phyloP scores from a whole-genome alignment of 305 asterid genomes.

The Plantago lanceolata region DNA sequence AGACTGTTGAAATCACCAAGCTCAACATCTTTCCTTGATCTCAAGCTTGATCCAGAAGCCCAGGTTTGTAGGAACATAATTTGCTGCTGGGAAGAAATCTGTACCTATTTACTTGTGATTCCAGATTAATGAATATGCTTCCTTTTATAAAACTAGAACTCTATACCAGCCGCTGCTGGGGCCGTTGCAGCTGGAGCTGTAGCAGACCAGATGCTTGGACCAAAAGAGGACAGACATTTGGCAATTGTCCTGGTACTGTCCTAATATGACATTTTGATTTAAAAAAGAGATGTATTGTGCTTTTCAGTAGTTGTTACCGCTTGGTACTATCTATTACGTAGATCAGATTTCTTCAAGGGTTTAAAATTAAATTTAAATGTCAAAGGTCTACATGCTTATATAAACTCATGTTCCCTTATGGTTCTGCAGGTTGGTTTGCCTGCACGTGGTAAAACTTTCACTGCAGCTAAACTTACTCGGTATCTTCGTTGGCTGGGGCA shows the following conservation, averaged over 20 bases:
- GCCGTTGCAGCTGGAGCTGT: constrained; percentile 99
- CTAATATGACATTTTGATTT: constrained; percentile 12
- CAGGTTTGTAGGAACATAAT: constrained; percentile 53
- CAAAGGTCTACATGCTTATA: constrained; percentile 21
- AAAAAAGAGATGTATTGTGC: constrained; percentile 2
- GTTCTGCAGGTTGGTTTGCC: constrained; percentile 87
- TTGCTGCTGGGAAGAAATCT: constrained; percentile 16
- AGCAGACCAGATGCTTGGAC: constrained; percentile 99
- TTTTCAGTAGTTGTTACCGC: constrained; percentile 15
- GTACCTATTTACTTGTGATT: constrained; percentile 16
- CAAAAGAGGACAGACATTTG: constrained; percentile 91
- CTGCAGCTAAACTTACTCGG: constrained; percentile 97
- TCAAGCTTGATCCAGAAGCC: constrained; percentile 59
- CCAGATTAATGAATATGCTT: background rate
- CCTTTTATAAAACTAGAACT: constrained; percentile 43
- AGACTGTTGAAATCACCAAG: constrained; percentile 77
- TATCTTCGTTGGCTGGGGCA: constrained; percentile 99
- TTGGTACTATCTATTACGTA: constrained; percentile 13
- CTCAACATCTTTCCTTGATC: constrained; percentile 53
- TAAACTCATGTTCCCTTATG: constrained; percentile 22
- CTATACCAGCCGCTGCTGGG: constrained; percentile 99
- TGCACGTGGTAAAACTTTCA: constrained; percentile 98
- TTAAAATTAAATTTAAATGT: constrained; percentile 13
- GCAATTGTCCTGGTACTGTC: constrained; percentile 84
- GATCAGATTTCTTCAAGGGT: constrained; percentile 13